Evolutionary conservation across 441 rosid species (phyloP).

Genomic region (Aleurites moluccanus): DNA sequence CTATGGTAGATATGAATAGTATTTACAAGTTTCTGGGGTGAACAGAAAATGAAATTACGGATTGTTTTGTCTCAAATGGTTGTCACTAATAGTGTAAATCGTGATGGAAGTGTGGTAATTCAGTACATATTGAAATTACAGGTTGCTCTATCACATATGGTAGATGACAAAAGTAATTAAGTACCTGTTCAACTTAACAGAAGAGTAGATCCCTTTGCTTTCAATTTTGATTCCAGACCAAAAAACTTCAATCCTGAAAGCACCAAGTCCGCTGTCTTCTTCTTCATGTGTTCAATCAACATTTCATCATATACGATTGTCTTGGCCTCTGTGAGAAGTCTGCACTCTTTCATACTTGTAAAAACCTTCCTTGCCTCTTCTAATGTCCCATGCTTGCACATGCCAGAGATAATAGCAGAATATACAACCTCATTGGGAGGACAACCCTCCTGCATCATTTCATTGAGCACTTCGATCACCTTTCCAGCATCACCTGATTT

Average conservation of each 20-base stretch:
- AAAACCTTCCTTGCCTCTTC: conserved; percentile 79
- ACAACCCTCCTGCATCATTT: conserved; percentile 72
- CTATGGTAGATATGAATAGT: neutral
- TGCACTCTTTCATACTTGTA: conserved; percentile 47
- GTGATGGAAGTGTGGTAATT: too few relatives aligned
- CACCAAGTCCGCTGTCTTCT: conserved; percentile 81
- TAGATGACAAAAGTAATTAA: neutral
- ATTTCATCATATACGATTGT: conserved; percentile 71
- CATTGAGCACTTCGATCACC: conserved; percentile 68
- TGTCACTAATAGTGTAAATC: neutral
- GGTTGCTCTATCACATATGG: neutral
- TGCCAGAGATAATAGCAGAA: conserved; percentile 69
- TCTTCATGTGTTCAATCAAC: conserved; percentile 72
- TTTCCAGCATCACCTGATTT: conserved; percentile 50
- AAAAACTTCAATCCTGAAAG: conserved; percentile 76
- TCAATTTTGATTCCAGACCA: conserved; percentile 79
- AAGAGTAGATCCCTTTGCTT: conserved; percentile 61
- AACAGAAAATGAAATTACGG: neutral
- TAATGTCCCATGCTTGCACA: conserved; percentile 72
- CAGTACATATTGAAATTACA: neutral
- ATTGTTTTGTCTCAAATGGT: neutral
- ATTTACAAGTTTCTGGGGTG: neutral
- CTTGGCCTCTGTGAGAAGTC: conserved; percentile 60
- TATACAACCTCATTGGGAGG: conserved; percentile 53
- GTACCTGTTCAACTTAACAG: conserved; percentile 39